Base-by-base conservation (phyloP, 768 basidiomycete genomes). In the Rhizopogon vinicolor region DNA sequence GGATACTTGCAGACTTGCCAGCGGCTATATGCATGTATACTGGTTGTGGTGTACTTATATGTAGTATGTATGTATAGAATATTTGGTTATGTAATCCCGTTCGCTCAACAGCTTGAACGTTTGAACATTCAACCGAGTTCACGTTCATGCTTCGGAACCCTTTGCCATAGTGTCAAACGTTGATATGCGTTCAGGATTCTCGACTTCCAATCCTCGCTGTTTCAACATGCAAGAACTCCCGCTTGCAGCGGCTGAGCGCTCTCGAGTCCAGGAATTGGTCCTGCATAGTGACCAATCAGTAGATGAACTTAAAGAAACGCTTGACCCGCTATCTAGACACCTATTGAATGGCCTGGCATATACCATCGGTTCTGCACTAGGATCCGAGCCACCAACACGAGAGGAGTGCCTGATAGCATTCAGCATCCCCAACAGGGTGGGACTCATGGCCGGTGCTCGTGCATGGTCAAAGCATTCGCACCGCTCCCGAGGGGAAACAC, bases 381-480 rank as follows among this genome's bases (percentile, higher is more conserved):
- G 72, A 7, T 79, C 78, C 0, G 67, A 64, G 5, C 81, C 84
- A 2, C 84, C 85, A 2, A 74, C 76, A 1, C 60, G 63, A 3
- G 71, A 77, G n/a, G 65, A 66, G 7, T 86, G 85, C 62, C 74
- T 82, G 6, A 64, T 68, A 13, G 82, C 84, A 1, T 87, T 82
- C 63, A 58, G 73, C 19, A 35, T 61, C 35, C 68, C 78, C 3
- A 85, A 83, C 58, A 78, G 64, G 18, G 78, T 70, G 35, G 76
- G 71, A n/a, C 74, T 87, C 42, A 82, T 75, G 2, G 78, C 80
- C 3, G 85, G 85, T 13, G 80, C 83, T 2, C 77, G 83, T 28
- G 84, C 85, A 6, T 87, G 84, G 84, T 76, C 82, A 2, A 87
- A 87, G 58, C 85, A 87, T 58, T 76, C 77, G 1, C 84, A 84